Evolutionary conservation across 108 stramenopile species (phyloP).

Genomic region (Cylindrotheca closterium): DNA sequence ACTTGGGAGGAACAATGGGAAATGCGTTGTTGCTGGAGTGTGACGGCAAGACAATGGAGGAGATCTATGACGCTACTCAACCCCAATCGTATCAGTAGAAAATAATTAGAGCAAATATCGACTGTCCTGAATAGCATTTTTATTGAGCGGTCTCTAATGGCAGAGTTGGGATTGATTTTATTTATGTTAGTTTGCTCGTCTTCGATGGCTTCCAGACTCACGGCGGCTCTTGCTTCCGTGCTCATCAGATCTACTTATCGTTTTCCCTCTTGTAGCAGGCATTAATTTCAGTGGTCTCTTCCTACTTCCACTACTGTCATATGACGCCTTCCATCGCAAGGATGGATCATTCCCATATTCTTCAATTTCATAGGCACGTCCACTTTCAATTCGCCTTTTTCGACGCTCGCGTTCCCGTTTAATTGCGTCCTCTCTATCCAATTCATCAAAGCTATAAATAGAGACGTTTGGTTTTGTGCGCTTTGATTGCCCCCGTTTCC

Average conservation of each 20-base stretch:
- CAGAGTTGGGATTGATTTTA: neutral
- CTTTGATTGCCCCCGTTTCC: constrained; percentile 9
- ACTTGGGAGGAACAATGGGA: constrained; percentile 59
- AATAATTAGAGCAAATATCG: no score
- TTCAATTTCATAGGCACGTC: neutral
- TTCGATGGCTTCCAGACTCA: no score
- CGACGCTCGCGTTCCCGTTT: constrained; percentile 24
- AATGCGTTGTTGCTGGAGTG: constrained; percentile 50
- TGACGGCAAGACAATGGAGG: constrained; percentile 74
- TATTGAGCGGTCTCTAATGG: constrained; percentile 4
- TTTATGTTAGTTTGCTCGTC: neutral
- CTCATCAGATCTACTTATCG: no score
- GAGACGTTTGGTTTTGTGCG: constrained; percentile 9
- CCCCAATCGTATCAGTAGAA: constrained; percentile 26
- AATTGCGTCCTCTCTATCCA: constrained; percentile 25
- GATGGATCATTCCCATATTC: constrained; percentile 8
- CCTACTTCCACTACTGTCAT: no score
- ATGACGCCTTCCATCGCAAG: constrained; percentile 6
- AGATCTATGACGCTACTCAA: constrained; percentile 68
- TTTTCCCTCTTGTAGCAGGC: no score
- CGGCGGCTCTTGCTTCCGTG: no score
- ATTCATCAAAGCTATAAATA: constrained; percentile 10
- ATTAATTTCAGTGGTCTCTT: no score
- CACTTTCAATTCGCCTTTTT: constrained; percentile 20
- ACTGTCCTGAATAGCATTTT: no score